Base-by-base conservation (phyloP, 2,329 filamentous ascomycete species). In the Colletotrichum tabaci region DNA sequence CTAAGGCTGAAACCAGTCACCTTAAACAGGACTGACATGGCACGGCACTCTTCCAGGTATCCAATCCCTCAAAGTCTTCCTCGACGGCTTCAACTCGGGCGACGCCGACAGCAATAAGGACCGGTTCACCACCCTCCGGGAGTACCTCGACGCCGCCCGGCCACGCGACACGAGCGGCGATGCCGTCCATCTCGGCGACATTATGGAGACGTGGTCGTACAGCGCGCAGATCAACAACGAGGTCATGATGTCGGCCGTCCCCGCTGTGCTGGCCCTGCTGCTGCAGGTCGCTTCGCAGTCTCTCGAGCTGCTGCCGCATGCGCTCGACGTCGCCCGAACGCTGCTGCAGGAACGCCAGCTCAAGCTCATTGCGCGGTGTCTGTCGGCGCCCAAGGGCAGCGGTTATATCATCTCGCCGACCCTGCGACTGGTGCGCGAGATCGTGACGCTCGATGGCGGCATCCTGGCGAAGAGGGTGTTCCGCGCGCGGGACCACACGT, bases 331-430 rank as follows among this genome's bases (percentile, higher is more conserved):
- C 58, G 95, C 94, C 80, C 93, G 94, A 75, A 94, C 94, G 18
- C 84, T 98, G 52, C 84, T 99, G 38, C 93, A 95, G 77, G 93
- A 93, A 74, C 89, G 92, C 35, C 94, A 98, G 75, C 86, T 95
- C 74, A 94, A 95, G 76, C 88, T 97, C 3, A 84, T 98, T 30
- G 91, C 94, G 42, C 91, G 92, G 71, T 94, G 94, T 71, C 83
- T 98, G 21, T 92, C 93, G 4, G 90, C 94, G 0, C 92, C 93
- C 30, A 95, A 94, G 80, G 88, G 90, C 58, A 98, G 97, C 78
- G 94, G 95, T 49, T 94, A 94, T 80, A 85, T 98, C 70, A 95
- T 98, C 72, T 96, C 94, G 3, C 96, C 96, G 0, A 95, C 93
- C 30, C 84, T 99, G 70, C 91, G 96, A 67, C 84, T 99, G 62